Base-by-base conservation (phyloP, 768 basidiomycete genomes). In the Coprinellus micaceus region DNA sequence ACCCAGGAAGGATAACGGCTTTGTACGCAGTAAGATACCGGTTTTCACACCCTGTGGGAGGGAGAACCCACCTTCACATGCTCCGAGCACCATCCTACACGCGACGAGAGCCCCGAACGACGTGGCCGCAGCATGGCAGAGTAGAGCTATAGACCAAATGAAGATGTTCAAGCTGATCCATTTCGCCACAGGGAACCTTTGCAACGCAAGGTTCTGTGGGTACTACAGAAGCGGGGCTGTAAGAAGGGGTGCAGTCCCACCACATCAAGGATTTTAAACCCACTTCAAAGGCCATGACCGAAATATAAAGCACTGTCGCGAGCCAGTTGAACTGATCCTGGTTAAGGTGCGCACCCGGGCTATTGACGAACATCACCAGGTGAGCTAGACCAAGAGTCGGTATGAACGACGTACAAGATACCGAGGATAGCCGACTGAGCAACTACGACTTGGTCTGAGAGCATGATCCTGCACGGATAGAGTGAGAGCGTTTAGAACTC, bases 371-470 rank as follows among this genome's bases (percentile, higher is more conserved):
- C 12, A 61, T 21, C 40, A 21, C 53, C 33, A 11, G 29, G 49
- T 5, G 4, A 1, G 15, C 15, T 4, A 6, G 11, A 43, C 6
- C n/a, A 7, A 43, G n/a, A 5, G 19, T 10, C 5, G 40, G 40
- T 7, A 21, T 4, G 6, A 15, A 17, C 6, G 41, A 59, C 78
- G 58, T 39, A 85, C 88, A 73, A 71, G 62, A 89, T 89, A 1
- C 88, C 88, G 41, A 90, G 75, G 59, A 89, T 87, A 2, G 88
- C 82, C 0, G 85, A 64, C 56, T 77, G 82, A 1, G 85, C 86
- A 3, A 89, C 71, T 0, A 87, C 89, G 0, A 82, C 84, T 69
- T 88, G 88, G 60, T 89, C 88, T 84, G 88, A 88, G 58, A 84
- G 88, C 64, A 89, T 86, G n/a, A 89, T 77, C 80, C 87, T 84